Conservation (phyloP, 805 yeast genomes). For the Kuraishia piskuri region DNA sequence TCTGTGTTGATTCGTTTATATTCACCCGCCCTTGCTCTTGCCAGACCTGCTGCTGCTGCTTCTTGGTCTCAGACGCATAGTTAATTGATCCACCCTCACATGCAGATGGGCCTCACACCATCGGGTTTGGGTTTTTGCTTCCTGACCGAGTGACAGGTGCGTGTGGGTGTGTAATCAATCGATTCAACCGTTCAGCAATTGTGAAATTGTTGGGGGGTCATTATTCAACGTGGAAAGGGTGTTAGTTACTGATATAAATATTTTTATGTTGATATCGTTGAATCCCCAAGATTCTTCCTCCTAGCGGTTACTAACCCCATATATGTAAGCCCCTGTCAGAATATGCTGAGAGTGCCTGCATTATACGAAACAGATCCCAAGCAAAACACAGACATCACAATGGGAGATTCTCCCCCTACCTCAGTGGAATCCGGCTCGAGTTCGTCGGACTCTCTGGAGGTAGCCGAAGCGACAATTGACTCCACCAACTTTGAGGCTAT, state of each 20-base stretch:
- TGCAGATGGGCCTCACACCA: not conserved
- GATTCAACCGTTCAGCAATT: not conserved
- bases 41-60: not conserved
- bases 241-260: not conserved
- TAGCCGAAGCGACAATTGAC: constrained; percentile 3
- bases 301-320: not conserved
- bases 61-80: not conserved
- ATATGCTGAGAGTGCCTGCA: not conserved
- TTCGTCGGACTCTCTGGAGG: constrained; percentile 11
- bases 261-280: no score
- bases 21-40: not conserved
- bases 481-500: constrained; percentile 15
- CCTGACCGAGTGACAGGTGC: no score
- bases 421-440: constrained; percentile 4
- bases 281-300: not conserved
- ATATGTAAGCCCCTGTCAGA: not conserved
- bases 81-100: not conserved
- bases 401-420: not conserved
- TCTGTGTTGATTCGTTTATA: not conserved
- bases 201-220: not conserved
- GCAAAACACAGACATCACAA: not conserved
- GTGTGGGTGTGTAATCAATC: not conserved
- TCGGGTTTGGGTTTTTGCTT: no score
- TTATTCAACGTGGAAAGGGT: not conserved
- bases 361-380: not conserved